Conservation (phyloP, 805 yeast genomes). For the Ogataea haglerorum region DNA sequence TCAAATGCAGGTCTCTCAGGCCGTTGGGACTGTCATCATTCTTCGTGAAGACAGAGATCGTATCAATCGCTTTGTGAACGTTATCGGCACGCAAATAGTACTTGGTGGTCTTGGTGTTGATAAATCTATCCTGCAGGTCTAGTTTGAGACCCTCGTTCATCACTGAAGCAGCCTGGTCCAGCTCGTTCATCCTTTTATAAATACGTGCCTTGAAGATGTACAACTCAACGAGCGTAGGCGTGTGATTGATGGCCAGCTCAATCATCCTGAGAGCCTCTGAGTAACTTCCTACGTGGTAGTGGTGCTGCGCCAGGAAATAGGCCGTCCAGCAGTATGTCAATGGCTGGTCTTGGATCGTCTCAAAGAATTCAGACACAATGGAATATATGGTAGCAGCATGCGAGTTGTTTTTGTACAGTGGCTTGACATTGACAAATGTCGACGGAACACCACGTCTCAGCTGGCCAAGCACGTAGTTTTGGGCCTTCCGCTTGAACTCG, state of each 20-base stretch:
- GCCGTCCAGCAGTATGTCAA: constrained; percentile 62
- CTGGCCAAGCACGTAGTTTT: constrained; percentile 55
- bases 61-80: constrained; percentile 68
- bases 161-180: constrained; percentile 56
- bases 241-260: constrained; percentile 61
- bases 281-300: constrained; percentile 52
- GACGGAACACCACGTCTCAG: constrained; percentile 86
- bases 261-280: constrained; percentile 53
- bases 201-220: constrained; percentile 79
- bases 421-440: constrained; percentile 79
- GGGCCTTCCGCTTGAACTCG: constrained; percentile 41
- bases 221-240: constrained; percentile 84
- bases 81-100: constrained; percentile 75
- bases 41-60: constrained; percentile 78
- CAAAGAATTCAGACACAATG: constrained; percentile 50
- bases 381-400: constrained; percentile 44
- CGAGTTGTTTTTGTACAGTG: constrained; percentile 54
- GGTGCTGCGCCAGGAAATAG: constrained; percentile 78
- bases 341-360: constrained; percentile 34
- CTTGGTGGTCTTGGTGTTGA: constrained; percentile 84
- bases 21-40: constrained; percentile 83
- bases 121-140: constrained; percentile 87
- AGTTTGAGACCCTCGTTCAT: constrained; percentile 69
- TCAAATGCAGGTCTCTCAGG: constrained; percentile 75
- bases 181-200: constrained; percentile 65